Evolutionary conservation across 495 filamentous ascomycete genomes (phyloP).

Genomic region (Usnea hakonensis): DNA sequence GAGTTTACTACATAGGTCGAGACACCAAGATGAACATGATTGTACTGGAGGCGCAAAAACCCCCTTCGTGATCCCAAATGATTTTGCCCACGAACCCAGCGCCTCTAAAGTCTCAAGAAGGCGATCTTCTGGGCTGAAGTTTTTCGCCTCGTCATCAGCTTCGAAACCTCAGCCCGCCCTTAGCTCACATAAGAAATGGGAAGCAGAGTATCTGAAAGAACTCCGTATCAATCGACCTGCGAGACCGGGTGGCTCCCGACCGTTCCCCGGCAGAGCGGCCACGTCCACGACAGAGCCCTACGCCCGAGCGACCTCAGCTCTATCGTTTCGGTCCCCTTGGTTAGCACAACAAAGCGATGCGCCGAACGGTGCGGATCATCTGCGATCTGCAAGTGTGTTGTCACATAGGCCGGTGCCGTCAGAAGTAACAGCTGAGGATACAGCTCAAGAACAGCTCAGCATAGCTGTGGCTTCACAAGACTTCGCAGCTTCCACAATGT

Average conservation of each 20-base stretch:
- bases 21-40: constrained; percentile 1
- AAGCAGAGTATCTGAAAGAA: constrained; percentile 70
- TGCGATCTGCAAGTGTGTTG: constrained; percentile 42
- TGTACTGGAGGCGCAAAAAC: neutral
- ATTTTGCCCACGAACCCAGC: neutral
- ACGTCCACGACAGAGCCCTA: constrained; percentile 37
- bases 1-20: constrained; percentile 14
- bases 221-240: constrained; percentile 71
- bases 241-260: constrained; percentile 71
- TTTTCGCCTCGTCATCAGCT: constrained; percentile 26
- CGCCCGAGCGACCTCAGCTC: constrained; percentile 41
- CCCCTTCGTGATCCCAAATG: neutral
- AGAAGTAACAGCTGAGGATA: constrained; percentile 22
- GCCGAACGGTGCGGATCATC: constrained; percentile 29
- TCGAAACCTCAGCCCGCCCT: constrained; percentile 19
- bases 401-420: constrained; percentile 44
- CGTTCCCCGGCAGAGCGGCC: constrained; percentile 46
- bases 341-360: constrained; percentile 6
- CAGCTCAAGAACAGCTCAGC: constrained; percentile 36
- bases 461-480: constrained; percentile 33
- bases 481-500: constrained; percentile 35
- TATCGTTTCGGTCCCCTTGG: constrained; percentile 24
- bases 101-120: constrained; percentile 10
- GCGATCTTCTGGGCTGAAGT: constrained; percentile 25
- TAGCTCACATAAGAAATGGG: constrained; percentile 29